phyloP scores from a whole-genome alignment of 495 filamentous ascomycete genomes.

The Aeminium ludgeri region DNA sequence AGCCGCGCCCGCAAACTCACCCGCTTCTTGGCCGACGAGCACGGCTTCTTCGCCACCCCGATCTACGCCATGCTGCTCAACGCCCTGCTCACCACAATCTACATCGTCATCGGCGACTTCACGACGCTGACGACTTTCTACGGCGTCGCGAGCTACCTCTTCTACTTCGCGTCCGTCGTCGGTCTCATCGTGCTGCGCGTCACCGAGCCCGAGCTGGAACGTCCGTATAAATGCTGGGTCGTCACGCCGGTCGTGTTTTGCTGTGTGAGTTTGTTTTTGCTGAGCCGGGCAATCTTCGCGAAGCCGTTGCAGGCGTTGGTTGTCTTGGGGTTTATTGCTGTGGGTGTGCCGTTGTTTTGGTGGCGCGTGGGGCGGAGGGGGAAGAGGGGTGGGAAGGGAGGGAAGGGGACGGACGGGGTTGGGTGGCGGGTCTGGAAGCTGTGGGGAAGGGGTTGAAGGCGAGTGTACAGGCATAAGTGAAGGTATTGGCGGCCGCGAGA shows the following conservation, averaged over 20 bases:
- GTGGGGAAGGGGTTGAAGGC: conserved; percentile 20
- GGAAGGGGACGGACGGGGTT: conserved; percentile 5
- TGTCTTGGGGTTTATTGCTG: conserved; percentile 67
- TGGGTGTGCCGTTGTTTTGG: conserved; percentile 73
- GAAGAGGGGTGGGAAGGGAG: conserved; percentile 24
- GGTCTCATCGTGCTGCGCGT: conserved; percentile 82
- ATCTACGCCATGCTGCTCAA: conserved; percentile 82
- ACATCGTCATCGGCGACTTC: conserved; percentile 80
- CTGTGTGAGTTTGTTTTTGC: conserved; percentile 85
- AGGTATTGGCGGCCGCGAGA: too few species aligned
- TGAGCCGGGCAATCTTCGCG: conserved; percentile 73
- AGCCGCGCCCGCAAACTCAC: conserved; percentile 12
- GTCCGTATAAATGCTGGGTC: conserved; percentile 91
- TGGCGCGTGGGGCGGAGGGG: conserved; percentile 53
- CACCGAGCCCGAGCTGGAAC: conserved; percentile 69
- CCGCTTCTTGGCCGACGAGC: conserved; percentile 23
- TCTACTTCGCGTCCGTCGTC: conserved; percentile 91
- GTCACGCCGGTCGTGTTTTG: conserved; percentile 94
- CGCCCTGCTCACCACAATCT: conserved; percentile 47
- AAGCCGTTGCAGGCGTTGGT: conserved; percentile 78
- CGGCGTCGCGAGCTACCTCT: conserved; percentile 88
- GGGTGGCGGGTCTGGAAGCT: conserved; percentile 46
- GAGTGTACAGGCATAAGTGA: too few species aligned
- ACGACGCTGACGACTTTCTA: conserved; percentile 86
- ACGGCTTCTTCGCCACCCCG: conserved; percentile 55